phyloP scores from a whole-genome alignment of 192 early-diverging fungal species.

The Linnemannia elongata region DNA sequence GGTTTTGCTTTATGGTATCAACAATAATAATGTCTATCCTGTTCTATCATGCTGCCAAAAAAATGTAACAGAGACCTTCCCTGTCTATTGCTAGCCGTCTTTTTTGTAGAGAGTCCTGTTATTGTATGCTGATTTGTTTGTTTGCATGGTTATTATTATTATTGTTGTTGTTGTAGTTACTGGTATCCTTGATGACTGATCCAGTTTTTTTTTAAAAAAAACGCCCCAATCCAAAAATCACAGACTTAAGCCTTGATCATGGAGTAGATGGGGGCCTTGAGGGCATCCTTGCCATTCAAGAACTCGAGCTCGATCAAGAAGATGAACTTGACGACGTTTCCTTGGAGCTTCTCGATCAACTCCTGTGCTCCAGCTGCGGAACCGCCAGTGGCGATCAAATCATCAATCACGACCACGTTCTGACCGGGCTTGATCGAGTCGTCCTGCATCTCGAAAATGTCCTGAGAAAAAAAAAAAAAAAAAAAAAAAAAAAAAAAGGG shows the following conservation, averaged over 20 bases:
- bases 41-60: background rate
- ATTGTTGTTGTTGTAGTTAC: no score
- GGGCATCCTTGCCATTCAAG: slow-evolving; percentile 82
- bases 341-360: slow-evolving; percentile 81
- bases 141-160: no score
- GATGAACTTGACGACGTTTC: slow-evolving; percentile 83
- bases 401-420: slow-evolving; percentile 94
- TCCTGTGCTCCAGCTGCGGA: slow-evolving; percentile 87
- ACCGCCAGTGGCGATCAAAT: slow-evolving; percentile 96
- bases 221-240: no score
- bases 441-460: slow-evolving; percentile 94
- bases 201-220: no score
- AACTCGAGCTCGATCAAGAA: slow-evolving; percentile 94
- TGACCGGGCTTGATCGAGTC: slow-evolving; percentile 83
- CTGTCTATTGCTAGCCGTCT: background rate
- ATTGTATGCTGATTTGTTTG: background rate
- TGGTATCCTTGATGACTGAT: no score
- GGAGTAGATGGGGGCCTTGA: slow-evolving; percentile 91
- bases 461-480: slow-evolving; percentile 56
- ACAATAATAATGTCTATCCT: background rate
- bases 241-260: slow-evolving; percentile 72
- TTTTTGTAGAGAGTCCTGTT: background rate
- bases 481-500: slow-evolving; percentile 3
- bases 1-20: background rate
- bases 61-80: no score